Evolutionary conservation across 305 asterid genomes (phyloP).

Genomic region (Fraxinus xanthoxyloides): DNA sequence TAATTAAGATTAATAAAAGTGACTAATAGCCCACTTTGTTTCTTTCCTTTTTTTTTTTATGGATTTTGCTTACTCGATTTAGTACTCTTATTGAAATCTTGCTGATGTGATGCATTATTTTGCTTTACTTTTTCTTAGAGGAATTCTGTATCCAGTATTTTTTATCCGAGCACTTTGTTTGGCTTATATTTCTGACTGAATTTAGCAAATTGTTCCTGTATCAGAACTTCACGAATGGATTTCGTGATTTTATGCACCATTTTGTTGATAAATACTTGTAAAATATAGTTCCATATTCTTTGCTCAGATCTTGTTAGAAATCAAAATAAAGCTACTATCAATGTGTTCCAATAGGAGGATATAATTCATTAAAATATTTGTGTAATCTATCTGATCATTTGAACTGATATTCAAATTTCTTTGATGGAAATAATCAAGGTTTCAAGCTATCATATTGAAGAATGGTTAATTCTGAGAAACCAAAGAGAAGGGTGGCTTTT

Average conservation of each 20-base stretch:
- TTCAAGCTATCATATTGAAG: neutral
- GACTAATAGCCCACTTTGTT: neutral
- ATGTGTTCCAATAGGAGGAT: neutral
- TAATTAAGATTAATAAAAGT: neutral
- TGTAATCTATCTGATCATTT: neutral
- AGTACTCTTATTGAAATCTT: neutral
- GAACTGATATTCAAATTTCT: neutral
- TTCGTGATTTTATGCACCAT: neutral
- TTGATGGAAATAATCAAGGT: neutral
- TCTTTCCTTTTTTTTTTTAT: neutral
- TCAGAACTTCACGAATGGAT: neutral
- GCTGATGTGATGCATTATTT: neutral
- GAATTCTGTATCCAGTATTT: neutral
- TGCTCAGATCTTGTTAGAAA: neutral
- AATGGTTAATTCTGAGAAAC: conserved; percentile 63
- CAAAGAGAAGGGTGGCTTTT: conserved; percentile 87
- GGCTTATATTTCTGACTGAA: neutral
- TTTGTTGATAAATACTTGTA: neutral
- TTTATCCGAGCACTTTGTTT: neutral
- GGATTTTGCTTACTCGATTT: neutral
- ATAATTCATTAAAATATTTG: neutral
- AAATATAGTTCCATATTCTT: neutral
- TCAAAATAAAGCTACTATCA: neutral
- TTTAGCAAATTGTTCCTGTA: neutral
- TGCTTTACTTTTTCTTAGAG: neutral